Base-by-base conservation (phyloP, 805 yeast species). In the Jamesozyma gamospora region DNA sequence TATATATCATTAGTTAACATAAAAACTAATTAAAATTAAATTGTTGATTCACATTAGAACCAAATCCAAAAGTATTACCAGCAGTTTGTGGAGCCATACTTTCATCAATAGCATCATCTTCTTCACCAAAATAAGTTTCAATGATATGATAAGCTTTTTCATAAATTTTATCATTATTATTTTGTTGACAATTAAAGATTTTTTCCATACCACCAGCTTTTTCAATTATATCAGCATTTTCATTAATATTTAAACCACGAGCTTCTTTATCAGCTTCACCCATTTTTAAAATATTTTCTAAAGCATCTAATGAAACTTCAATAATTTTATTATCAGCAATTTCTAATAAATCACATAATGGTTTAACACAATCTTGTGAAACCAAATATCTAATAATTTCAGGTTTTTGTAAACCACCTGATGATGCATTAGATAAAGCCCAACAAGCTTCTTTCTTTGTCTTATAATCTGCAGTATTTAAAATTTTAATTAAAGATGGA, bases 161-260 rank as follows among this genome's bases (percentile, higher is more conserved):
- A 65, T 92, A 92, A 56, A 92, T 84, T 58, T 81, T 84, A 60
- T 90, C 94, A 65, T 90, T 92, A 56, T 79, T 84, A 66, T 85
- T 87, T 60, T 74, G 77, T 71, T 92, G 98, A 61, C 95, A 83
- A 45, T 84, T 86, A 64, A 82, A 82, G 53, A 92, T 90, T 69
- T 85, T 88, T 63, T 92, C 97, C 78, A 87, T 82, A 47, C 98
- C 98, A 54, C 96, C 97, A 33, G 96, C 96, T 63, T 90, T 96
- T 68, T 92, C 98, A 58, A 92, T 83, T 66, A 66, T 86, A 46
- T 87, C 73, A 21, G 97, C 95, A 59, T 88, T 82, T 62, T 83
- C 85, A 65, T 92, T 92, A 54, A 78, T 72, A 36, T 71, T 63
- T 14, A 79, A 61, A 41, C 82, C 83, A 43, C 75, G 71, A 40